Evolutionary conservation across 441 rosid species (phyloP), one percentile per base, ranked within the genome.

Genomic region (Bruguiera hainesii): DNA sequence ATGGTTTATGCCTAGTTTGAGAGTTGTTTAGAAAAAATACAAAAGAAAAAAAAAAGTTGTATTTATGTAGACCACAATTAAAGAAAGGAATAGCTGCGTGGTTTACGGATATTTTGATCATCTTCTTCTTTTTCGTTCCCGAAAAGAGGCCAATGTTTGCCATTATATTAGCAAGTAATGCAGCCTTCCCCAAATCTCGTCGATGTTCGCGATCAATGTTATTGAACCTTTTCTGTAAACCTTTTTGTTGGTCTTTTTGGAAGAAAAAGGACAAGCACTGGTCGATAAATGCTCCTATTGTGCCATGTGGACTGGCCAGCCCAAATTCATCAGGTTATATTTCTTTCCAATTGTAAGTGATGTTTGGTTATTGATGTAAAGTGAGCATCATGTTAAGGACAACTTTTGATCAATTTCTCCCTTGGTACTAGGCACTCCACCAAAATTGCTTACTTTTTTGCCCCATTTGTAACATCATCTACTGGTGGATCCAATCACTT

Each of bases 401-500:
- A 70, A 26, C 65, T 68, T 61, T 42, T 13, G 16, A 42, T 42
- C 18, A 2, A n/a, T 35, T 60, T 75, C 69, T 29, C 49, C 67
- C 48, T 68, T 31, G 56, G 46, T 35, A 37, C 55, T 31, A 10
- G 25, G 59, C 62, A 49, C 52, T 65, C 75, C 78, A 76, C 74
- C 63, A 76, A 65, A 50, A 46, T 65, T 58, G 52, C 35, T 42
- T 58, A 53, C 42, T 70, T 20, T 75, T 70, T 61, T 61, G 63
- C 56, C 64, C 75, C 65, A 68, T 58, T 35, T 49, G 42, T 52
- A 55, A 60, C 72, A 63, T 61, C 71, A 56, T 65, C 56, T 52
- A 7, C 48, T 53, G 19, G 82, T 69, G 74, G 79, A 79, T 66
- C 79, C 71, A 28, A 42, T 42, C 48, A 42, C 18, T 42, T 42